Percentiles rank a stretch among this genome's conserved stretches.
phyloP scores from a whole-genome alignment of 2,329 filamentous ascomycete genomes.

The Pseudogymnoascus sp. region DNA sequence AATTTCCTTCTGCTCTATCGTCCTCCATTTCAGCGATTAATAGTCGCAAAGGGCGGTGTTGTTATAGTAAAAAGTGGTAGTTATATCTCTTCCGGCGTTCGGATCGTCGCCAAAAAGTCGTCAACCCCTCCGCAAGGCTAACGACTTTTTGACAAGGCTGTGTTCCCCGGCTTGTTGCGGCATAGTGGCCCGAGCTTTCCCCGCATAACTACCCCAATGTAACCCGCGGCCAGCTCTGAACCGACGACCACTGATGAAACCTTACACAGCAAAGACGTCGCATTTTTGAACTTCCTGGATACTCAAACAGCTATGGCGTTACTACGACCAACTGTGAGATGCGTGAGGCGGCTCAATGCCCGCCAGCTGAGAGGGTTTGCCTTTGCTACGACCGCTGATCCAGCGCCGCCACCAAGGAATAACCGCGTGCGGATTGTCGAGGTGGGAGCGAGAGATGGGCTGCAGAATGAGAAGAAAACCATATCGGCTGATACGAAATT shows the following conservation, averaged over 20 bases:
- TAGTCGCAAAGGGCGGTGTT: not conserved
- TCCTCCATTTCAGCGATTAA: slow-evolving; percentile 56
- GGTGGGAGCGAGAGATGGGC: slow-evolving; percentile 76
- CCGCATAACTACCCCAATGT: slow-evolving; percentile 5
- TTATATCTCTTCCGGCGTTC: not conserved
- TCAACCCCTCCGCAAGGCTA: slow-evolving; percentile 2
- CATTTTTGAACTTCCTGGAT: not conserved
- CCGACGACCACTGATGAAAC: not conserved
- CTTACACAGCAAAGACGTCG: not conserved
- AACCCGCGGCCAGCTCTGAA: not conserved
- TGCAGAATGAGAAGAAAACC: slow-evolving; percentile 72
- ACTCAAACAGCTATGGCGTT: not conserved
- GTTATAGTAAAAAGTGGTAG: not conserved
- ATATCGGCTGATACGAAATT: slow-evolving; percentile 69
- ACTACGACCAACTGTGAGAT: slow-evolving; percentile 6
- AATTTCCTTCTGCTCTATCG: slow-evolving; percentile 60
- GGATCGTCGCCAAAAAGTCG: not conserved
- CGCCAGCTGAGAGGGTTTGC: not conserved
- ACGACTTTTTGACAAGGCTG: slow-evolving; percentile 8
- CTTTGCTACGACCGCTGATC: not conserved
- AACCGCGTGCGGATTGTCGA: slow-evolving; percentile 59
- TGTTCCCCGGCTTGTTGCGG: not conserved
- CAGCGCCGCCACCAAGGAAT: slow-evolving; percentile 3
- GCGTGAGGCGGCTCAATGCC: slow-evolving; percentile 7
- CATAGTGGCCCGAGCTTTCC: slow-evolving; percentile 5